Percentiles rank a stretch among this genome's conserved stretches.
Conservation (phyloP, 768 basidiomycete genomes). For the Tephrocybe sp. region DNA sequence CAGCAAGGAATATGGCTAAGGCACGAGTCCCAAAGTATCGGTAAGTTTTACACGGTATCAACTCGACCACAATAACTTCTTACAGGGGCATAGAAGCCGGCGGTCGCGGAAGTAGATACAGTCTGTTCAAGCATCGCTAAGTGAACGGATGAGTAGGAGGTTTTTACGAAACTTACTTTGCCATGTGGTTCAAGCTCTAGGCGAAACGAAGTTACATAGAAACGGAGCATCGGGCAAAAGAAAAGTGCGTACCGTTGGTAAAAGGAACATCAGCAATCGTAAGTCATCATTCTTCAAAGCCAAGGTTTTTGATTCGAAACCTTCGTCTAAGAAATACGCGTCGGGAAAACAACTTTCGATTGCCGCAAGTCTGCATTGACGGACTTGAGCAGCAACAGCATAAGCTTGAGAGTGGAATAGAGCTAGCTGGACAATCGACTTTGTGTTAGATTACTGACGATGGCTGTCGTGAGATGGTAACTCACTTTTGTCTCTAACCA, state of each 20-base stretch:
- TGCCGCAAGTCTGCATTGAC: constrained; percentile 13
- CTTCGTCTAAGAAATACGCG: constrained; percentile 12
- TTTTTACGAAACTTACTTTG: constrained; percentile 3
- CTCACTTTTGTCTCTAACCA: constrained; percentile 10
- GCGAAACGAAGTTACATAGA: neutral
- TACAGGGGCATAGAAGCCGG: constrained; percentile 27
- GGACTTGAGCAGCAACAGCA: constrained; percentile 20
- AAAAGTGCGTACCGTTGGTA: constrained; percentile 13
- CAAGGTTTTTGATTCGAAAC: constrained; percentile 14
- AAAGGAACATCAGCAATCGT: constrained; percentile 1
- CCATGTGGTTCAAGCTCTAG: neutral
- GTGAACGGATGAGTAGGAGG: neutral
- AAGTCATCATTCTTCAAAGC: constrained; percentile 2
- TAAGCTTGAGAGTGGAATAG: constrained; percentile 18
- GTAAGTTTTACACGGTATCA: no score
- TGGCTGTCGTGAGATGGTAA: neutral
- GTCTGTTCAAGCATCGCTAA: constrained; percentile 10
- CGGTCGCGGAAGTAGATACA: constrained; percentile 26
- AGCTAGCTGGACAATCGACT: constrained; percentile 8
- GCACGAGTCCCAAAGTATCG: neutral
- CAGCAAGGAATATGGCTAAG: constrained; percentile 18
- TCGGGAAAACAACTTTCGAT: constrained; percentile 17
- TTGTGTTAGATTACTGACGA: neutral
- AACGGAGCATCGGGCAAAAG: neutral
- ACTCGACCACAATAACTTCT: neutral